These are phyloP conservation scores for Salix arbutifolia DNA, from an alignment of 345 rosid species.

Conservation along the genomic window DNA sequence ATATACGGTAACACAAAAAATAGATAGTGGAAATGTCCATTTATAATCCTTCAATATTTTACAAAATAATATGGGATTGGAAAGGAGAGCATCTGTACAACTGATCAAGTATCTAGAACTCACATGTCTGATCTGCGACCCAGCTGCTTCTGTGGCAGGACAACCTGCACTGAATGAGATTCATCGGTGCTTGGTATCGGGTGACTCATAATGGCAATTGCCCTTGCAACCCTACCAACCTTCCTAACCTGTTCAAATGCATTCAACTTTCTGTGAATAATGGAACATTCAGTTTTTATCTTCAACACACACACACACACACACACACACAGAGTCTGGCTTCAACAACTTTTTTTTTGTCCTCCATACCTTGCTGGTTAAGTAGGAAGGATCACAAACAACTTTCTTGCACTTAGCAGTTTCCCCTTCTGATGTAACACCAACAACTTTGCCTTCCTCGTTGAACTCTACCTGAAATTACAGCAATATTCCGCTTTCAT, in stretches of 20 bases:
- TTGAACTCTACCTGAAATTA: slow-evolving; percentile 74
- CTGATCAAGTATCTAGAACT: slow-evolving; percentile 17
- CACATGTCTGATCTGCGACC: slow-evolving; percentile 92
- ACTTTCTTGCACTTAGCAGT: slow-evolving; percentile 97
- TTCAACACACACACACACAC: neutral
- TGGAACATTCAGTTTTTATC: slow-evolving; percentile 1
- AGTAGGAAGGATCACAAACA: slow-evolving; percentile 96
- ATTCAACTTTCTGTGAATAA: slow-evolving; percentile 14
- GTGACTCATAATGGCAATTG: slow-evolving; percentile 94
- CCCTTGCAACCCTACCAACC: slow-evolving; percentile 85
- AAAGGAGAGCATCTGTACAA: neutral
- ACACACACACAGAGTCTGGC: neutral
- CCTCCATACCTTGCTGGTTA: slow-evolving; percentile 67
- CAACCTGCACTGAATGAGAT: slow-evolving; percentile 89
- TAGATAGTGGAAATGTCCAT: neutral
- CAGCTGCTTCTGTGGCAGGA: slow-evolving; percentile 93
- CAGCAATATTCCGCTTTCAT: slow-evolving; percentile 12
- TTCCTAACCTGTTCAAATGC: slow-evolving; percentile 59
- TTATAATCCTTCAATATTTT: neutral
- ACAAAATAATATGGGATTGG: neutral
- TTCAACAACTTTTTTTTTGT: neutral
- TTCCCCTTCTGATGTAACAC: slow-evolving; percentile 97
- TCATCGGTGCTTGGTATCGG: slow-evolving; percentile 82
- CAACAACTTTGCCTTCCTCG: slow-evolving; percentile 74
- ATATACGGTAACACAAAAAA: neutral